Evolutionary conservation across 1,139 yeast genomes (phyloP).

Genomic region (Kluyveromyces marxianus): DNA sequence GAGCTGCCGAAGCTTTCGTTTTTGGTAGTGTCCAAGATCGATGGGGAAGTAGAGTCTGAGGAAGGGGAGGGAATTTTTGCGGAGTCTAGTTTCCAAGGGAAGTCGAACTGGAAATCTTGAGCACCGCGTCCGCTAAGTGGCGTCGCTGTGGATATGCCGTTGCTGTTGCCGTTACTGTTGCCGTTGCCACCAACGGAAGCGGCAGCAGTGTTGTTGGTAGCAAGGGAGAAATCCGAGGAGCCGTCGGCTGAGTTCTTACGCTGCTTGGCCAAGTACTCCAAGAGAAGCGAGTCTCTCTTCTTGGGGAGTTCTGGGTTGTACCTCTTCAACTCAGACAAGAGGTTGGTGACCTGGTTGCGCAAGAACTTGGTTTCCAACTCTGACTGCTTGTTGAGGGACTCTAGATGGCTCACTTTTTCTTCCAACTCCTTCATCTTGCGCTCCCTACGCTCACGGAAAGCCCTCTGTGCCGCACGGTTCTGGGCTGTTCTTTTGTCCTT

Average conservation of each 20-base stretch:
- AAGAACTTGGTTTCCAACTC: slow-evolving; percentile 66
- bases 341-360: slow-evolving; percentile 65
- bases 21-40: not conserved
- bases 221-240: slow-evolving; percentile 1
- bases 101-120: slow-evolving; percentile 23
- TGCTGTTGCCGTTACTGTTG: slow-evolving; percentile 1
- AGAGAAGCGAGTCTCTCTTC: slow-evolving; percentile 20
- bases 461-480: slow-evolving; percentile 95
- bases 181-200: not conserved
- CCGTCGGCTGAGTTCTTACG: slow-evolving; percentile 7
- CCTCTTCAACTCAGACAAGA: slow-evolving; percentile 63
- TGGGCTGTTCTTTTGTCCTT: slow-evolving; percentile 87
- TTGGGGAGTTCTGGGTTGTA: slow-evolving; percentile 38
- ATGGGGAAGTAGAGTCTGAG: slow-evolving; percentile 6
- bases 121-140: slow-evolving; percentile 5
- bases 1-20: not conserved
- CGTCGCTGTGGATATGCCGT: not conserved
- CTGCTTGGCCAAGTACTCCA: slow-evolving; percentile 21
- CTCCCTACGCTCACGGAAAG: slow-evolving; percentile 92
- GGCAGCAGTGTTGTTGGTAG: not conserved
- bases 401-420: slow-evolving; percentile 62
- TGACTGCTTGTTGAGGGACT: slow-evolving; percentile 57
- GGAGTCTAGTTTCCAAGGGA: slow-evolving; percentile 15
- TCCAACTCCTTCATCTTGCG: slow-evolving; percentile 79
- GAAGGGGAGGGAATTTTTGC: slow-evolving; percentile 6